phyloP scores from a whole-genome alignment of 805 yeast species.

The Pachysolen tannophilus region DNA sequence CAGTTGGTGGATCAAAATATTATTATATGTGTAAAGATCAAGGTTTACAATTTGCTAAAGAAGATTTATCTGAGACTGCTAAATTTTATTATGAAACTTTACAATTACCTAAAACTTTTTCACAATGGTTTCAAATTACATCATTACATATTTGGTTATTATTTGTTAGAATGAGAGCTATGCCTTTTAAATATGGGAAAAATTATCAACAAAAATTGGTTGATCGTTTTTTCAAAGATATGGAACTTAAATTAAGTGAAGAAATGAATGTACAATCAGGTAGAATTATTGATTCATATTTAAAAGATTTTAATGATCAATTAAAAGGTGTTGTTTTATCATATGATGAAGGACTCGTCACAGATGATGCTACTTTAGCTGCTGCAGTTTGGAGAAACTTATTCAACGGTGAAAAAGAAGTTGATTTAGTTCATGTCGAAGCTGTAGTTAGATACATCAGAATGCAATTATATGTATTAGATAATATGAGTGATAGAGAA shows the following conservation, averaged over 20 bases:
- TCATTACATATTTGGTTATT: conserved; percentile 89
- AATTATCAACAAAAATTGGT: conserved; percentile 89
- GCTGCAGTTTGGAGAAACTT: conserved; percentile 85
- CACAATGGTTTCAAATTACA: conserved; percentile 96
- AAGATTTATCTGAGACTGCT: conserved; percentile 65
- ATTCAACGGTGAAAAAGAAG: conserved; percentile 75
- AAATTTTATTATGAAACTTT: conserved; percentile 79
- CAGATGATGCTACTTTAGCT: conserved; percentile 72
- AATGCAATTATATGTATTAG: conserved; percentile 80
- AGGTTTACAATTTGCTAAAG: conserved; percentile 70
- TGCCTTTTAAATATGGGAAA: conserved; percentile 85
- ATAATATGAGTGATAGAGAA: conserved; percentile 81
- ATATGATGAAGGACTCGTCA: conserved; percentile 84
- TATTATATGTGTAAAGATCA: conserved; percentile 83
- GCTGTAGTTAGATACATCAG: conserved; percentile 86
- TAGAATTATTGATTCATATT: conserved; percentile 73
- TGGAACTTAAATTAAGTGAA: conserved; percentile 76
- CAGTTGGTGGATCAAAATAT: conserved; percentile 86
- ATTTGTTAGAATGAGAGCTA: conserved; percentile 89
- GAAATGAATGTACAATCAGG: conserved; percentile 82
- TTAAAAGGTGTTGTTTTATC: conserved; percentile 83
- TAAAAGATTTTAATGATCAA: conserved; percentile 87
- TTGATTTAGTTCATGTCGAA: conserved; percentile 78
- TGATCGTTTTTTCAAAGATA: conserved; percentile 83
- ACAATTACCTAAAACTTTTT: conserved; percentile 75